Evolutionary conservation across 2,329 filamentous ascomycete species (phyloP), one percentile per base, ranked within the genome.

Genomic region (Bimuria novae-zelandiae): DNA sequence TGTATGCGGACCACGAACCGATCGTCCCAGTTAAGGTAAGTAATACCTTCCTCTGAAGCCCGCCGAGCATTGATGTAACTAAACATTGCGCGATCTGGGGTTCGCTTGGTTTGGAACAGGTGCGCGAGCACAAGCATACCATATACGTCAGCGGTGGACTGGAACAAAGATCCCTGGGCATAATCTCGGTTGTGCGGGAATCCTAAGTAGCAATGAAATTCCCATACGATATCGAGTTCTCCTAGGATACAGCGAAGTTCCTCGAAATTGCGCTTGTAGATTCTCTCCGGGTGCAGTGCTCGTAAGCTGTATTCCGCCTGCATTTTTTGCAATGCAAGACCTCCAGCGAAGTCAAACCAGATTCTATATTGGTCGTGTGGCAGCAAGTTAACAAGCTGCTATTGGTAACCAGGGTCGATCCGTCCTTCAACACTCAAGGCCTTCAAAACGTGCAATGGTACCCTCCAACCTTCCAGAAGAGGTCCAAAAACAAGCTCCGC

Each of bases 1-100:
- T 7, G 27, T 22, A 7, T 8, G 3, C 16, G 7, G 7, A 32
- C 27, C 8, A 44, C 3, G 14, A 19, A 19, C 11, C 49, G 36
- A 44, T 44, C 45, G 12, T 44, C 35, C 12, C 41, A 17, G n/a
- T 45, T 49, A 12, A 59, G 44, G 41, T 56, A 59, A 7, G 6
- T 17, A 11, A 59, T 54, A 3, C 50, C 53, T 27, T 51, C 40
- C 35, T 59, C 53, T 21, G 44, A 53, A 22, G 36, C 51, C 23
- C 23, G 30, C 14, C 48, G 53, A 42, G 51, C 53, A 16, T 46
- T 19, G 1, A 42, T 14, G 25, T 54, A 50, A 14, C 11, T 11
- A 22, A 17, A 17, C 1, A 17, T 19, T 16, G 51, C 56, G 5
- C 19, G 22, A 3, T 42, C 16, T 7, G 50, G 54, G n/a, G 47